Conservation (phyloP, 495 filamentous ascomycete species). For the Letharia lupina region DNA sequence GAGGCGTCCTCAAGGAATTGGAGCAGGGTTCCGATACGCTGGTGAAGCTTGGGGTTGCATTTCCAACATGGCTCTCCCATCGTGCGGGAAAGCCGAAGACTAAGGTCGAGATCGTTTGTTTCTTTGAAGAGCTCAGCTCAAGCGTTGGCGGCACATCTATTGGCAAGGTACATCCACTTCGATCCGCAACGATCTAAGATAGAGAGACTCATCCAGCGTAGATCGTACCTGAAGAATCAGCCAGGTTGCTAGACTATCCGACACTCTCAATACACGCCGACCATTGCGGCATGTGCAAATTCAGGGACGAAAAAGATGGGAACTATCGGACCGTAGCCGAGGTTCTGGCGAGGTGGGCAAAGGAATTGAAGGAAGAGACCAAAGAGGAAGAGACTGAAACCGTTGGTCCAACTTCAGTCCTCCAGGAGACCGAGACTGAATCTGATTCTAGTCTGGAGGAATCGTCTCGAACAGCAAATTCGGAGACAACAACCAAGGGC, state of each 20-base stretch:
- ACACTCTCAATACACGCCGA: not conserved
- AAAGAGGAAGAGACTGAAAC: not conserved
- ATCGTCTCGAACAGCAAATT: not conserved
- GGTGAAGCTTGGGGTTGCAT: not conserved
- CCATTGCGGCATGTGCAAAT: not conserved
- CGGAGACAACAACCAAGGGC: not conserved
- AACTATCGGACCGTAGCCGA: not conserved
- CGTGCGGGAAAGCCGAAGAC: not conserved
- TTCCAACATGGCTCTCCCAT: not conserved
- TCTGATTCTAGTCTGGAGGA: not conserved
- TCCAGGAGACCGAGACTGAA: not conserved
- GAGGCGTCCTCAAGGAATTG: not conserved
- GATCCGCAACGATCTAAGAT: not conserved
- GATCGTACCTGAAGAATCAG: not conserved
- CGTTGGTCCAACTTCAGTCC: no score
- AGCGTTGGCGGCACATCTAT: not conserved
- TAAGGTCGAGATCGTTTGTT: not conserved
- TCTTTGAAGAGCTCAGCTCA: not conserved
- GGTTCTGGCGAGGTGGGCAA: not conserved
- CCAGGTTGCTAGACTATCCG: not conserved
- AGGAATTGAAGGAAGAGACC: not conserved
- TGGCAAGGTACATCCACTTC: not conserved
- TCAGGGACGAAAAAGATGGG: not conserved
- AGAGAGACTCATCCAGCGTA: not conserved
- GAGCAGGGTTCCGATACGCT: not conserved